A percentile compares a stretch with the other conserved stretches of the same genome.
phyloP scores from a whole-genome alignment of 169 alveolate species.

The Eimeria falciformis region DNA sequence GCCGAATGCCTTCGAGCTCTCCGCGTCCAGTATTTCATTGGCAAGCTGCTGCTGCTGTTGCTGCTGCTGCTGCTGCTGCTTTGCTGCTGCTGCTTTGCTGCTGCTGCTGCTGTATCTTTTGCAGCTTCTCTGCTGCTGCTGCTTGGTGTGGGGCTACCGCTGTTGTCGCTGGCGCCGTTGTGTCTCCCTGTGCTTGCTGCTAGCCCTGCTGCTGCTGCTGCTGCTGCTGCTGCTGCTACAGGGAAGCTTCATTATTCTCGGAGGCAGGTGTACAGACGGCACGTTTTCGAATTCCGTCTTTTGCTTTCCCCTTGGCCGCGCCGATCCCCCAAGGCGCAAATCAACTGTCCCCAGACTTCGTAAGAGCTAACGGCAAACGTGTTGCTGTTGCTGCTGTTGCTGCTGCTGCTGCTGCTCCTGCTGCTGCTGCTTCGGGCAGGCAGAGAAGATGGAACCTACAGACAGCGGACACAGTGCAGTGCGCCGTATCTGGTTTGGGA shows the following conservation, averaged over 20 bases:
- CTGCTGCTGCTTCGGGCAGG: not conserved
- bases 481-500: too few species aligned
- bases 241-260: not conserved
- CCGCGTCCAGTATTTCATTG: not conserved
- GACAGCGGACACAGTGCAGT: too few species aligned
- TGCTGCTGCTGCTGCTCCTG: conserved; percentile 10
- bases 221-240: conserved; percentile 35
- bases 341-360: not conserved
- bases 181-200: not conserved
- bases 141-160: not conserved
- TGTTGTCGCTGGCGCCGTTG: not conserved
- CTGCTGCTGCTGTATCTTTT: not conserved
- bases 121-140: not conserved
- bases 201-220: conserved; percentile 35
- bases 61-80: conserved; percentile 5
- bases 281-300: not conserved
- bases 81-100: not conserved
- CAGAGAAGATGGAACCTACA: too few species aligned
- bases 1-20: conserved; percentile 1
- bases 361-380: not conserved
- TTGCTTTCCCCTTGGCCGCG: not conserved
- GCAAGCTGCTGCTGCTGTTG: conserved; percentile 36
- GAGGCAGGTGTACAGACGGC: not conserved
- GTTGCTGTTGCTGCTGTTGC: conserved; percentile 10
- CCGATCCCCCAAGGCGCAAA: not conserved